Conservation (phyloP, 306 rosid genomes). For the Quercus engelmannii region DNA sequence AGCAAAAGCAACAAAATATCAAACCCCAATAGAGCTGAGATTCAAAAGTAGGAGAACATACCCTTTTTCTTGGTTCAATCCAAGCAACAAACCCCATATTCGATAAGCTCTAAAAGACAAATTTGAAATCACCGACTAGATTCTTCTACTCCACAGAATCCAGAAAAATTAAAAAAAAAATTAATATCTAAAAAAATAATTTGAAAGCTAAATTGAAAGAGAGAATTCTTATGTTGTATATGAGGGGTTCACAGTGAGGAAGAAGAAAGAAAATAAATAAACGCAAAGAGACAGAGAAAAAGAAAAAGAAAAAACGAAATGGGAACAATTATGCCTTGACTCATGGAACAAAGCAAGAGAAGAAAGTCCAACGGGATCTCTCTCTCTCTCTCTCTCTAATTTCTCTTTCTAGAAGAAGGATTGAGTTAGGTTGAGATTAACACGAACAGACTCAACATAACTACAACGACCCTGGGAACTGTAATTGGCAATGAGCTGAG, state of each 20-base stretch:
- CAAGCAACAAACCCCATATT: conserved; percentile 6
- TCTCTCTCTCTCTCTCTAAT: neutral
- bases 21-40: conserved; percentile 30
- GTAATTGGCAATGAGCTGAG: no score
- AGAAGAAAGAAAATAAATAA: neutral
- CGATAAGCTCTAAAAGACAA: conserved; percentile 15
- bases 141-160: neutral
- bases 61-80: conserved; percentile 26
- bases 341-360: conserved; percentile 5
- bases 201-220: neutral
- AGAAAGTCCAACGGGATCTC: conserved; percentile 15
- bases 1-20: conserved; percentile 24
- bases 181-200: neutral
- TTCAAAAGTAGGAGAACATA: conserved; percentile 37
- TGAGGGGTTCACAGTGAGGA: neutral
- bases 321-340: conserved; percentile 31
- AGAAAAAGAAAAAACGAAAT: neutral
- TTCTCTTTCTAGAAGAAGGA: neutral
- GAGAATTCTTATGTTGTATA: neutral
- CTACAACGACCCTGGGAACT: no score
- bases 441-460: no score
- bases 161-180: no score
- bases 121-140: conserved; percentile 7
- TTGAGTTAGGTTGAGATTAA: no score
- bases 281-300: neutral